Base-by-base conservation (phyloP, 768 basidiomycete genomes). In the Austroboletus festivus region DNA sequence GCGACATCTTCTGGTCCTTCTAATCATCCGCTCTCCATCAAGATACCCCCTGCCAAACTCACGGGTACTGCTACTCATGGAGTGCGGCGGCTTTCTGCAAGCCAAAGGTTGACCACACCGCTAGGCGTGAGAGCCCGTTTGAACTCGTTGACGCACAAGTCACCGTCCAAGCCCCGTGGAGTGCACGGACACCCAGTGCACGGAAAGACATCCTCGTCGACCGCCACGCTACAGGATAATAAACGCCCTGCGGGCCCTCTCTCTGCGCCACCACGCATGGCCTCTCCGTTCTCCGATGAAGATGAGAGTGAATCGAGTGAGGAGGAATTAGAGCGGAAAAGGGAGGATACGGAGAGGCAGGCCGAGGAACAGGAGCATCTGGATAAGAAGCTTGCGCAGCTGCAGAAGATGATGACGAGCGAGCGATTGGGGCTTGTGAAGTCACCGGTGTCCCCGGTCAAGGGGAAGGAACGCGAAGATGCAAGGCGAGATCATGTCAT, bases 341-440 rank as follows among this genome's bases (percentile, higher is more conserved):
- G 74, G 56, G 82, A 89, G 54, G 86, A 90, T 57, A 79, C 77
- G 4, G 85, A 87, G 42, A 71, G 82, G 42, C 74, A 68, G 47
- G 73, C 75, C 23, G 87, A 90, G 61, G 82, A 86, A 51, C 82
- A 83, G 54, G 82, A 86, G 44, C 71, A 78, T 1, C 62, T 90
- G 35, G 79, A 82, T 43, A 76, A 75, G 51, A 90, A 88, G 61
- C 73, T 92, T 11, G 73, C 76, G 40, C 79, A 85, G 26, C 70
- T 92, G 18, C 79, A 88, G 60, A 74, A 63, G 44, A 80, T 85
- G 75, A 85, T 92, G 71, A 89, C 84, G 1, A 82, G 75, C 50
- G 88, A 90, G 40, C 71, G 77, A 19, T 61, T 92, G 19, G 89
- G 89, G 1, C 74, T 93, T 18, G 83, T 90, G 42, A 58, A 63